A percentile compares a stretch with the other conserved stretches of the same genome.
Conservation (phyloP, 352 stramenopile genomes). For the Phytophthora kernoviae region DNA sequence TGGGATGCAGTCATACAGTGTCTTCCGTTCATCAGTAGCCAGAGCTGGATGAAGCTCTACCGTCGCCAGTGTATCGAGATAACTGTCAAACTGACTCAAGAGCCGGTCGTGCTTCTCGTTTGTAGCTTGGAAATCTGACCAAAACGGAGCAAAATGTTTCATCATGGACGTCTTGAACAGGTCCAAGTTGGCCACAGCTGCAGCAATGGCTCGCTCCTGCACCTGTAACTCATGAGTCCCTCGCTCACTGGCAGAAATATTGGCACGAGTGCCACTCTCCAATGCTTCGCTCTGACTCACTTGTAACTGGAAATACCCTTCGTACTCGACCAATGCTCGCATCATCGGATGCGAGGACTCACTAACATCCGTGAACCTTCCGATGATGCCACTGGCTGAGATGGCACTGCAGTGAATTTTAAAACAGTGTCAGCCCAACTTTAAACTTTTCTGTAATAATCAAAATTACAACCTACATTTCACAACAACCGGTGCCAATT, state of each 20-base stretch:
- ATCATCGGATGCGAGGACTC: slow-evolving; percentile 83
- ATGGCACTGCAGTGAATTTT: slow-evolving; percentile 47
- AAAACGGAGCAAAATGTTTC: slow-evolving; percentile 85
- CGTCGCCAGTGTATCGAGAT: slow-evolving; percentile 58
- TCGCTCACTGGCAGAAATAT: slow-evolving; percentile 60
- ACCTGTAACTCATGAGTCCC: slow-evolving; percentile 62
- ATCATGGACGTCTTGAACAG: slow-evolving; percentile 83
- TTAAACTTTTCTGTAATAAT: slow-evolving; percentile 5
- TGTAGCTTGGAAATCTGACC: slow-evolving; percentile 68
- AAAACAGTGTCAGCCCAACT: slow-evolving; percentile 4
- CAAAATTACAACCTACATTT: slow-evolving; percentile 31
- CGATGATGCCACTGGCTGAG: slow-evolving; percentile 56
- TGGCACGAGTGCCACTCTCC: slow-evolving; percentile 55
- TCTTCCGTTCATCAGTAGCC: slow-evolving; percentile 58
- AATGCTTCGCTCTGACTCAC: slow-evolving; percentile 69
- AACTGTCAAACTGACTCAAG: slow-evolving; percentile 71
- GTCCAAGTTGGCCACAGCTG: slow-evolving; percentile 81
- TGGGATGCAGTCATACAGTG: slow-evolving; percentile 81
- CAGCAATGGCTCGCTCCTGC: slow-evolving; percentile 71
- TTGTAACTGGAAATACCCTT: slow-evolving; percentile 82
- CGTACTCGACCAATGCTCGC: slow-evolving; percentile 78
- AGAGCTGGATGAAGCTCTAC: slow-evolving; percentile 74
- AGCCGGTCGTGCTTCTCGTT: slow-evolving; percentile 63
- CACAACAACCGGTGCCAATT: slow-evolving; percentile 52
- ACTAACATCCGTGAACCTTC: slow-evolving; percentile 73